Evolutionary conservation across 2,329 filamentous ascomycete genomes (phyloP), one percentile per base, ranked within the genome.

Genomic region (Colletotrichum sp.): DNA sequence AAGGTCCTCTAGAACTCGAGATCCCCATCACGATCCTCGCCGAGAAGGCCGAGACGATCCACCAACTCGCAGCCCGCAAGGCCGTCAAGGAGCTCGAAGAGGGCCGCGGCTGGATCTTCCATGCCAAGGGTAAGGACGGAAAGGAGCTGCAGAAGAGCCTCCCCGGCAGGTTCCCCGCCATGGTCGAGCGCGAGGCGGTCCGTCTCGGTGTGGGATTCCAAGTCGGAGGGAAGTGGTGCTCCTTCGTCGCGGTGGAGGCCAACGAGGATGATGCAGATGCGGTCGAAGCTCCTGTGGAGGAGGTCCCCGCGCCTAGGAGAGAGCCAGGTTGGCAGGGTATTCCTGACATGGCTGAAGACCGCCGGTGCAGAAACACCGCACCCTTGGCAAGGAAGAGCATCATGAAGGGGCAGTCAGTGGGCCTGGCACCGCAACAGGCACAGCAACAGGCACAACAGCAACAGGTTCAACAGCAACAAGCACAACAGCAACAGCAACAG

Each of bases 31-130:
- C 90, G 3, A 79, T 86, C 4, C 82, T 91, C 0, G 78, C 86
- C 0, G 81, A 84, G 0, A 86, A 84, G 36, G 87, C 87, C 4
- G 84, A 90, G 68, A 93, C 90, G 0, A 90, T 95, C 57, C 94
- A 95, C 80, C 92, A 94, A 78, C 90, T 96, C 0, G 93, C 93
- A 1, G 93, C 92, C 0, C 91, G 91, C 71, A 94, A 93, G 81
- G 91, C 92, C 3, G 87, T 93, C 19, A 86, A 90, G 63, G 94
- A 95, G 77, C 88, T 96, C 0, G 93, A 96, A 82, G 90, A 94
- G 81, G 91, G 91, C 0, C 88, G 92, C 28, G 93, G 94, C 15
- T 95, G 94, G 92, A 84, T 93, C 44, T 84, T 83, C 61, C 83
- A 92, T 19, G 85, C 86, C 5, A 89, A 87, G 71, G 87, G 88